Base-by-base conservation (phyloP, 2,329 filamentous ascomycete species). In the Hypoxylon sp. region DNA sequence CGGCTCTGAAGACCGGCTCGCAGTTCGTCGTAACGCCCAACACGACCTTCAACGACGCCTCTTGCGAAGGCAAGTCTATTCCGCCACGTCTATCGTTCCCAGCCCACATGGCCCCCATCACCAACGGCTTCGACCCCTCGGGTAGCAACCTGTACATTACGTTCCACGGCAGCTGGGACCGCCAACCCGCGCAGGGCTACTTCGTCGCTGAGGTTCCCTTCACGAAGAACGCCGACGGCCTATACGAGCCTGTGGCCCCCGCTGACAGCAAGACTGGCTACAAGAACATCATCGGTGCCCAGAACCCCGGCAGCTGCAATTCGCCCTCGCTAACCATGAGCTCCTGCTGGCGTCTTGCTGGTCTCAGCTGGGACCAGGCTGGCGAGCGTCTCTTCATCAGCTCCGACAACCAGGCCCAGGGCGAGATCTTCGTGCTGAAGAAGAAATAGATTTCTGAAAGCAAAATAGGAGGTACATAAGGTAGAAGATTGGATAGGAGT, bases 101-200 rank as follows among this genome's bases (percentile, higher is more conserved):
- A 42, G 85, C 88, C 1, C 89, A 92, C 74, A 88, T 84, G 79
- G 89, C 89, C 0, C 89, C 89, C 1, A 79, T 91, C 10, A 87
- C 90, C 72, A 85, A 90, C 74, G 86, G 85, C 70, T 91, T 91
- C 80, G 87, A 84, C 47, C 85, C 84, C 19, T 80, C 81, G 48
- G 86, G 82, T 21, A 84, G 87, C 65, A 84, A 82, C n/a, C 85
- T 87, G 17, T 91, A 86, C 81, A 82, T 91, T 52, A 83, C 87
- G 0, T 89, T 91, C 78, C 89, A 90, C 76, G 89, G 89, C 15
- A 87, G 84, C 74, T 91, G 89, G 79, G 72, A 80, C 69, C 73
- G 75, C 7, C 73, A 75, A 46, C 74, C 77, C 3, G 76, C 80
- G 1, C 71, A 76, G 24, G 80, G 81, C 2, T 83, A 81, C 72